These are phyloP conservation scores for Ophiostoma fasciatum DNA, from an alignment of 2,329 filamentous ascomycete species.

Conservation along the genomic window DNA sequence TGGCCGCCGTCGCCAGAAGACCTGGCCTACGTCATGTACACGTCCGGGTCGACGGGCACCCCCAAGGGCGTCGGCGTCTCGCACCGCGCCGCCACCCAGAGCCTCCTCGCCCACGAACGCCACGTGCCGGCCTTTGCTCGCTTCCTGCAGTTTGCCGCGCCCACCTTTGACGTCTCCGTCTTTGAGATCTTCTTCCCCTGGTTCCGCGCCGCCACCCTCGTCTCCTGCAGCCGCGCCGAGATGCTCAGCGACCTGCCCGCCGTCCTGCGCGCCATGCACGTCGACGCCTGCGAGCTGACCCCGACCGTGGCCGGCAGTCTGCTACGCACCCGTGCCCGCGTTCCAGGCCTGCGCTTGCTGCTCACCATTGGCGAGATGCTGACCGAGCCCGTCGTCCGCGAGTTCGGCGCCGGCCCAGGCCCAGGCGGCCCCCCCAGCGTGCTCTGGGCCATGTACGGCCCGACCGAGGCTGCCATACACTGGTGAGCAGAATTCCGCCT, in stretches of 20 bases:
- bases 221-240: conserved; percentile 51
- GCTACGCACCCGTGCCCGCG: conserved; percentile 49
- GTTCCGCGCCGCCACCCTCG: conserved; percentile 56
- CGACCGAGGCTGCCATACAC: conserved; percentile 83
- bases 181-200: conserved; percentile 91
- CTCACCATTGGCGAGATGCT: conserved; percentile 92
- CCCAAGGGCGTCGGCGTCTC: conserved; percentile 80
- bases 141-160: conserved; percentile 83
- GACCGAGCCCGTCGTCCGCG: conserved; percentile 57
- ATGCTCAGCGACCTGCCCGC: conserved; percentile 63
- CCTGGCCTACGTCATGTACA: conserved; percentile 85
- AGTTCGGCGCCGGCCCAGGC: conserved; percentile 73
- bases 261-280: conserved; percentile 46
- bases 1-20: conserved; percentile 21
- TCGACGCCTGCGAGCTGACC: conserved; percentile 80
- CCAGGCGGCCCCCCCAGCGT: conserved; percentile 40
- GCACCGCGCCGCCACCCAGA: conserved; percentile 67
- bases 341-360: conserved; percentile 53
- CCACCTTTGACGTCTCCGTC: conserved; percentile 87
- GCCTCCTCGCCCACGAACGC: conserved; percentile 63
- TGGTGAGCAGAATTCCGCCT: conserved; percentile 34
- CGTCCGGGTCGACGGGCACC: conserved; percentile 75
- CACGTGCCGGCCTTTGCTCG: conserved; percentile 63
- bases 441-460: conserved; percentile 87
- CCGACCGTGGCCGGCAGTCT: conserved; percentile 75